Percentiles rank a stretch among this genome's conserved stretches.
Conservation (phyloP, 257 asterid genomes). For the Echites panduratus region DNA sequence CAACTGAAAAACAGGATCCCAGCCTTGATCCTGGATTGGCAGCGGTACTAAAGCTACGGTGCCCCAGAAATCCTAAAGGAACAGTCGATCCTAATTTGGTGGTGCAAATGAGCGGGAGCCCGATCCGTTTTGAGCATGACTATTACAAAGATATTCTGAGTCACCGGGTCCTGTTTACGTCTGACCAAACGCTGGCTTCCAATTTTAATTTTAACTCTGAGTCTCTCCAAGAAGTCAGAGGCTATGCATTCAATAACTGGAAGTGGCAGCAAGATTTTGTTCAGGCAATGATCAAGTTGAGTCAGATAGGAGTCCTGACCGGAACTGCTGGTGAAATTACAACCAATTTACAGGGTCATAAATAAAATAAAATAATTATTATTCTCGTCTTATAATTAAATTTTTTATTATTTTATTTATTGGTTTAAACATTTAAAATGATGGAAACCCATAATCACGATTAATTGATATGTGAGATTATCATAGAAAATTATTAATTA, state of each 20-base stretch:
- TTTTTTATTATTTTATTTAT: too few relatives aligned
- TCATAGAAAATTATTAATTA: too few relatives aligned
- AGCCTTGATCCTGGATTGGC: constrained; percentile 50
- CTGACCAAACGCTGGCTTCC: constrained; percentile 35
- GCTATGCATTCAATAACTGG: constrained; percentile 29
- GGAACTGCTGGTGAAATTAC: constrained; percentile 24
- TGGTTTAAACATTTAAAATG: too few relatives aligned
- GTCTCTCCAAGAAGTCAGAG: constrained; percentile 27
- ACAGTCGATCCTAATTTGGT: constrained; percentile 21
- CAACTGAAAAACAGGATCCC: constrained; percentile 42
- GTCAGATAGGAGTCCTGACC: constrained; percentile 34
- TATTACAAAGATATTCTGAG: constrained; percentile 27
- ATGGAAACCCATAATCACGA: too few relatives aligned
- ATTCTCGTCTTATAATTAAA: not conserved
- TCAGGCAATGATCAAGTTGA: constrained; percentile 40
- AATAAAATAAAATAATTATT: not conserved
- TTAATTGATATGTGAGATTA: too few relatives aligned
- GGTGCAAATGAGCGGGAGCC: constrained; percentile 51
- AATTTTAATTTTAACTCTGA: constrained; percentile 21
- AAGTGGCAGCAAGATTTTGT: constrained; percentile 36
- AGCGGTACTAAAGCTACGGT: constrained; percentile 35
- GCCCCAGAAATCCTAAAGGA: constrained; percentile 31
- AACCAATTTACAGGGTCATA: constrained; percentile 6
- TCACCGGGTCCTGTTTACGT: constrained; percentile 31
- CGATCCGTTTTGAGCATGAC: constrained; percentile 18